Percentiles rank a stretch among this genome's conserved stretches.
These are phyloP conservation scores for Globisporangium acanthophoron DNA, from an alignment of 352 stramenopile genomes.

Conservation along the genomic window DNA sequence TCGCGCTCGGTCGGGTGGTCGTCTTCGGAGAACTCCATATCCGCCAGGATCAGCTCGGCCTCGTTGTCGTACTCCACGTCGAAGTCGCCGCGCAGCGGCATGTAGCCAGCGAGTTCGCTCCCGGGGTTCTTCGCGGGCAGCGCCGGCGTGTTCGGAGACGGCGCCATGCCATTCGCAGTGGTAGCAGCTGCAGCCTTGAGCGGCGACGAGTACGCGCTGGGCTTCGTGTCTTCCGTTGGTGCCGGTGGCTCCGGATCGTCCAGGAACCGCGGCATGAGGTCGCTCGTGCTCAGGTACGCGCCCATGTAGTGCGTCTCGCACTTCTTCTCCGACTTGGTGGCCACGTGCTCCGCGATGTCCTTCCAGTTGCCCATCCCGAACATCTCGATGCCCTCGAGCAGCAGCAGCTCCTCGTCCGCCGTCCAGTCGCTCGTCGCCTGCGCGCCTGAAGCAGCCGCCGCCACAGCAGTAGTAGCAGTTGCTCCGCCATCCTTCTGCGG, in stretches of 20 bases:
- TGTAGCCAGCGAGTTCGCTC: constrained; percentile 89
- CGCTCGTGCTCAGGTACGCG: constrained; percentile 57
- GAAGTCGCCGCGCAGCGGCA: constrained; percentile 95
- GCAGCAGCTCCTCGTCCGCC: constrained; percentile 92
- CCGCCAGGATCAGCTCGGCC: constrained; percentile 92
- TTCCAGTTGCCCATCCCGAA: constrained; percentile 97
- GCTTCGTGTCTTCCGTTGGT: constrained; percentile 22
- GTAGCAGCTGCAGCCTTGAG: constrained; percentile 14
- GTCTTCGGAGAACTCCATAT: constrained; percentile 94
- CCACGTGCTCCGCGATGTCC: constrained; percentile 86
- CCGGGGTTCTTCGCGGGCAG: constrained; percentile 2
- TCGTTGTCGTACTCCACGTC: constrained; percentile 98
- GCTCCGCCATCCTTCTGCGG: constrained; percentile 16
- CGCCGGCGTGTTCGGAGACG: constrained; percentile 11
- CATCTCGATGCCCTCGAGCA: constrained; percentile 95
- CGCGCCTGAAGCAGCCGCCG: neutral
- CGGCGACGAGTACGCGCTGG: neutral
- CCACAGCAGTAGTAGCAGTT: constrained; percentile 4
- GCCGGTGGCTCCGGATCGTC: constrained; percentile 31
- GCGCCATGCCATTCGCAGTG: neutral
- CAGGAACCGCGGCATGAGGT: constrained; percentile 64
- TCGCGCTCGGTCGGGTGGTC: constrained; percentile 87
- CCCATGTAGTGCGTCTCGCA: constrained; percentile 88
- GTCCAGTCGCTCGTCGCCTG: constrained; percentile 73
- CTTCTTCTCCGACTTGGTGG: constrained; percentile 82